Evolutionary conservation across 2,329 filamentous ascomycete genomes (phyloP), one percentile per base, ranked within the genome.

Genomic region (Colletotrichum camelliae): DNA sequence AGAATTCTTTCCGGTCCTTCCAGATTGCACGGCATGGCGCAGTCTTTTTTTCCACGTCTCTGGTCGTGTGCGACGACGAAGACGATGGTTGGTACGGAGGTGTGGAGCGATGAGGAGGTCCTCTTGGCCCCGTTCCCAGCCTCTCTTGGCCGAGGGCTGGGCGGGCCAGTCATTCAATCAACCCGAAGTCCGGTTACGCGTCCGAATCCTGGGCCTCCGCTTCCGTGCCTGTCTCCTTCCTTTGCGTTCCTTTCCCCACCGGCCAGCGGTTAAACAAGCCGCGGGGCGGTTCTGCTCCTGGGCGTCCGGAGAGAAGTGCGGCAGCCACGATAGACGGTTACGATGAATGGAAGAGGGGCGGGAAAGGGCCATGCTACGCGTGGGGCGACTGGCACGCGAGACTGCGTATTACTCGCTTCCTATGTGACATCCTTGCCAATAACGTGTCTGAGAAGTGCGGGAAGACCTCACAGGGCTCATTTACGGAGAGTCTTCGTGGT

Each of bases 121-220:
- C 57, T 60, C 55, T 43, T 69, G 67, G 55, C 35, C 55, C 67
- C 64, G 18, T 43, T 24, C 67, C 67, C 67, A 69, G 67, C 67
- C 67, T 43, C 67, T 65, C 62, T 65, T 65, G 52, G 67, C 55
- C 67, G 35, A 61, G 66, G 67, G 62, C 39, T 67, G 65, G 65
- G 65, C 29, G 65, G 27, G n/a, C 16, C 13, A 39, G 31, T 52
- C 43, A 24, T 52, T 52, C 60, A 69, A 61, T 60, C 67, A 69
- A 31, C 35, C 55, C 52, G 55, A 61, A 31, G 67, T 69, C 67
- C 67, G 64, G 67, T 69, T 69, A 69, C 67, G 67, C 67, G 67
- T 69, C 67, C 67, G 48, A 67, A 67, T 67, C 43, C 48, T 67
- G 48, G 48, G 65, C 65, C 27, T 52, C 33, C 24, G n/a, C 15